Evolutionary conservation across 768 basidiomycete species (phyloP), one percentile per base, ranked within the genome.

Genomic region (Suillus plorans): DNA sequence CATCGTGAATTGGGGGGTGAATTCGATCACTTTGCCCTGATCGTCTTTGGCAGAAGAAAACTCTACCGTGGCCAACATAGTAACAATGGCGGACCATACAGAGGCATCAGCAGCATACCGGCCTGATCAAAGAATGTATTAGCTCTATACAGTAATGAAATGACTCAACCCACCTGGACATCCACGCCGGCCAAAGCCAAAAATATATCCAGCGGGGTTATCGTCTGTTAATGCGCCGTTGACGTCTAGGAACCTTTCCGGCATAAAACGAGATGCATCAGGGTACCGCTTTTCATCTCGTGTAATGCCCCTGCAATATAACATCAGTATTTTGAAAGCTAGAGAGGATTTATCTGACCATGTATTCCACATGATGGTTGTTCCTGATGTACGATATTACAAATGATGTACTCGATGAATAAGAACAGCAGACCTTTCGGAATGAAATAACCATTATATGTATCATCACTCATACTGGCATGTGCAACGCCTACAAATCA

Each of bases 361-460:
- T 28, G 5, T 18, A 14, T 64, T 64, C 31, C 5, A 31, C 12
- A 45, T 37, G 9, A 64, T 9, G 7, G 25, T 36, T 5, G 41
- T 44, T 41, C 64, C 64, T 64, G 9, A 39, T 9, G 22, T 41
- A 18, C 5, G 5, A 41, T 18, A 25, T 41, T 25, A 10, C 3
- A 25, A 39, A 12, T 41, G 0, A 28, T 41, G 28, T 5, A 0
- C 6, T 58, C 22, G 18, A 4, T 39, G 5, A 3, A 58, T 2
- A 10, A 58, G 25, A 41, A 41, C 16, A 28, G 3, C n/a, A 31
- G 64, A 61, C 75, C 75, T 59, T 69, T 69, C 20, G 75, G 73
- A 14, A 76, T 70, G 60, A 66, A 69, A 56, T 72, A 75, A 1
- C 77, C 80, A 1, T 78, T 69, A 57, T 81, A 82, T 12, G 70